Percentiles rank a stretch among this genome's conserved stretches.
phyloP scores from a whole-genome alignment of 441 rosid species.

The Sinapis alba region DNA sequence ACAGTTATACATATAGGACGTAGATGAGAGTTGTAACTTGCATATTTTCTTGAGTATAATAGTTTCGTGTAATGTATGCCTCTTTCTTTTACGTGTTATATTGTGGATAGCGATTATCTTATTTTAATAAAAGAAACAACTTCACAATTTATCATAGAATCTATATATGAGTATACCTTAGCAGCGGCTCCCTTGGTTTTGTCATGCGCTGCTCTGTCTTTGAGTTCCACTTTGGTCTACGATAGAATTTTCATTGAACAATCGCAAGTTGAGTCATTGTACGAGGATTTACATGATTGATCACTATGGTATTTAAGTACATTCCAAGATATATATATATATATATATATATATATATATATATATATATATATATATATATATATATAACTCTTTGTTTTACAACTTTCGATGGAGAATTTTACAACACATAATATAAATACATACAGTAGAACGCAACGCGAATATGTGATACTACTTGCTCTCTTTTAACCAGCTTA shows the following conservation, averaged over 20 bases:
- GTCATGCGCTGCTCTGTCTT: conserved; percentile 30
- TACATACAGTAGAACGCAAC: background rate
- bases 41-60: background rate
- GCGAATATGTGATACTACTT: background rate
- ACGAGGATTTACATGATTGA: background rate
- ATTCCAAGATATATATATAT: background rate
- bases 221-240: conserved; percentile 55
- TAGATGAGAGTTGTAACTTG: background rate
- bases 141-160: background rate
- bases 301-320: background rate
- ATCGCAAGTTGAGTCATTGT: background rate
- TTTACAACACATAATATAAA: background rate
- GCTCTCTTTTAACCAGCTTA: background rate
- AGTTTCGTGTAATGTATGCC: background rate
- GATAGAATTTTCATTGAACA: background rate
- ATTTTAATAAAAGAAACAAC: background rate
- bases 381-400: background rate
- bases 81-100: background rate
- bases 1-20: too few relatives aligned
- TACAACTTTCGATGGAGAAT: background rate
- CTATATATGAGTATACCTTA: conserved; percentile 21
- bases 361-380: too few relatives aligned
- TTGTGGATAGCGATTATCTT: background rate
- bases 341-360: too few relatives aligned
- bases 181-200: conserved; percentile 23